Evolutionary conservation across 2,329 filamentous ascomycete species (phyloP), one percentile per base, ranked within the genome.

Genomic region (Hymenoscyphus fructigenus): DNA sequence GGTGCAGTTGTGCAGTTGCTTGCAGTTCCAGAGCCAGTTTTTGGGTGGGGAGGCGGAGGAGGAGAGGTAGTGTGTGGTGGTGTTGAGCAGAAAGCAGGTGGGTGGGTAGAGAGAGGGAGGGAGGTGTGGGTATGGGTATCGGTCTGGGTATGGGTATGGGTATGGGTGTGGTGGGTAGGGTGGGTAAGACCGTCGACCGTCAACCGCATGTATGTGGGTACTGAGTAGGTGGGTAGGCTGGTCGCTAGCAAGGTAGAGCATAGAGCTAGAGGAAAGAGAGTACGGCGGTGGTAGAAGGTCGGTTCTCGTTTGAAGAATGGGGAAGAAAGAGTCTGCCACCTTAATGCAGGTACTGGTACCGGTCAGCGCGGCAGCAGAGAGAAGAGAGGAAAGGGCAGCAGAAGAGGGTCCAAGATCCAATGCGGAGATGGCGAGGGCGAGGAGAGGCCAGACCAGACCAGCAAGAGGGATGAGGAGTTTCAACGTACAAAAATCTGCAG

Each of bases 271-370:
- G 57, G n/a, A 14, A 15, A 41, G 17, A 41, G 14, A 17, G 34
- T 26, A 59, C 47, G 36, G 26, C 20, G 61, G 28, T 47, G 23
- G 34, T 7, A 55, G 12, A 20, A 44, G 32, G 61, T 50, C 50
- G 62, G 56, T 64, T 36, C 63, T 60, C 64, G 65, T 67, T 63
- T 65, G 67, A 67, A 66, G 66, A 69, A 71, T 71, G 68, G 69
- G 44, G 20, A 50, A 50, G 69, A 68, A 66, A 65, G 66, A 61
- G 71, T 70, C 67, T 70, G 66, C 71, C 70, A 75, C 70, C 70
- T 75, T 76, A 72, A 74, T 75, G 74, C 74, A 76, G 74, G 74
- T 74, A 75, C 75, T 62, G 60, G 60, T 36, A 57, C 68, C 64
- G 68, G 68, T 74, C 71, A 74, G 70, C 70, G 67, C 67, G 71